Percentiles rank a stretch among this genome's conserved stretches.
phyloP scores from a whole-genome alignment of 2,329 filamentous ascomycete species.

The Teratosphaeria nubilosa region DNA sequence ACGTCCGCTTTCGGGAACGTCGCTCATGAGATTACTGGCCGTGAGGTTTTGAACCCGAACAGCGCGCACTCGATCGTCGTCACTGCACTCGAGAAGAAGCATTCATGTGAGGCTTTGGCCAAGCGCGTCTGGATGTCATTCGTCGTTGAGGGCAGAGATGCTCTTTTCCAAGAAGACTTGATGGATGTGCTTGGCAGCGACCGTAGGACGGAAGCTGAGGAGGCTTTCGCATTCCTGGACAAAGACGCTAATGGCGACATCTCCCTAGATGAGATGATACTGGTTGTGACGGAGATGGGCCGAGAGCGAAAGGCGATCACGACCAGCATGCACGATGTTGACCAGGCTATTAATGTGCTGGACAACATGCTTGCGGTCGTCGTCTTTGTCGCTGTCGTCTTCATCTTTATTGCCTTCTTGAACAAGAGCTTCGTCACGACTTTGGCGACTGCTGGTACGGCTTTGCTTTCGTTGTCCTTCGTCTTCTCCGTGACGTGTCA shows the following conservation, averaged over 20 bases:
- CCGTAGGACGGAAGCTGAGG: conserved; percentile 68
- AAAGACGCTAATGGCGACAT: conserved; percentile 87
- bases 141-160: conserved; percentile 77
- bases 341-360: conserved; percentile 83
- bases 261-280: conserved; percentile 87
- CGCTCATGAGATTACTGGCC: conserved; percentile 88
- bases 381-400: conserved; percentile 64
- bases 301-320: conserved; percentile 79
- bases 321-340: conserved; percentile 94
- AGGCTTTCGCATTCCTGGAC: conserved; percentile 73
- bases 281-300: conserved; percentile 74
- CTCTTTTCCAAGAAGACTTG: conserved; percentile 71
- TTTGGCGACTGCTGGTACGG: conserved; percentile 80
- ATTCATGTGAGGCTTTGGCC: conserved; percentile 83
- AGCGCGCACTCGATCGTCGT: conserved; percentile 83
- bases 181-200: conserved; percentile 73
- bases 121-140: conserved; percentile 97
- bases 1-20: conserved; percentile 89
- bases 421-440: conserved; percentile 77
- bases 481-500: conserved; percentile 86
- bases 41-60: conserved; percentile 87
- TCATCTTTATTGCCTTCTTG: conserved; percentile 64
- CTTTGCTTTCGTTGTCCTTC: conserved; percentile 90
- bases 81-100: conserved; percentile 74
- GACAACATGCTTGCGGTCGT: conserved; percentile 77